Percentiles rank a stretch among this genome's conserved stretches.
Conservation (phyloP, 768 basidiomycete species). For the Hydnum rufescens region DNA sequence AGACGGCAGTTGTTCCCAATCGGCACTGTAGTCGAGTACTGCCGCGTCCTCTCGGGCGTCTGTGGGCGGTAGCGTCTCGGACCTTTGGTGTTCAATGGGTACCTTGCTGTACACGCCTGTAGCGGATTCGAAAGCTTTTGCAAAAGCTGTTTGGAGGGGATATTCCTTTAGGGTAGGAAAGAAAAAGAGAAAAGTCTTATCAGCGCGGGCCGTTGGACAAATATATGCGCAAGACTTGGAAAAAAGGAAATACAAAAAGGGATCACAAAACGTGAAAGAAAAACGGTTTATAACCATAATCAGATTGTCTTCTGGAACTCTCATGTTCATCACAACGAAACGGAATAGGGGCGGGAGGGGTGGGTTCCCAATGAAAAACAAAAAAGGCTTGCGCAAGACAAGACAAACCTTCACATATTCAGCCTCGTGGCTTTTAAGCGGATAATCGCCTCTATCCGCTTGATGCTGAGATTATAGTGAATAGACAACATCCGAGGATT, state of each 20-base stretch:
- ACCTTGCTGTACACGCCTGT: slow-evolving; percentile 32
- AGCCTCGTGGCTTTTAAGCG: slow-evolving; percentile 61
- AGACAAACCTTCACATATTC: neutral
- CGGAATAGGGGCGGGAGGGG: slow-evolving; percentile 1
- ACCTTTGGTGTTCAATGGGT: neutral
- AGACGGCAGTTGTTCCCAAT: neutral
- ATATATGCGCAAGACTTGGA: slow-evolving; percentile 35
- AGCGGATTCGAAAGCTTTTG: slow-evolving; percentile 57
- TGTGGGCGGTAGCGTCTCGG: neutral
- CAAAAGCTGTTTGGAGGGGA: slow-evolving; percentile 60
- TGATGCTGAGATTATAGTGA: slow-evolving; percentile 44
- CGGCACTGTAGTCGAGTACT: slow-evolving; percentile 39
- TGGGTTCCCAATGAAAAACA: neutral
- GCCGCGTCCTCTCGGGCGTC: slow-evolving; percentile 27
- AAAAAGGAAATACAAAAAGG: too few relatives aligned
- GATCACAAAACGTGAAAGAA: too few relatives aligned
- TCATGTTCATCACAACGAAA: slow-evolving; percentile 20
- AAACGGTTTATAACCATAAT: too few relatives aligned
- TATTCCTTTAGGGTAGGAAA: slow-evolving; percentile 21
- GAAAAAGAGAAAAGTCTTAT: slow-evolving; percentile 32
- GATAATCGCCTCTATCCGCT: slow-evolving; percentile 67
- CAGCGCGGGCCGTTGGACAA: slow-evolving; percentile 87
- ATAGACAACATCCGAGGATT: slow-evolving; percentile 41
- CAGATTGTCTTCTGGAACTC: too few relatives aligned
- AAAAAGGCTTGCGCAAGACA: too few relatives aligned